Percentiles rank a stretch among this genome's conserved stretches.
phyloP scores from a whole-genome alignment of 2,329 filamentous ascomycete species.

The Malbranchea cinnamomea region DNA sequence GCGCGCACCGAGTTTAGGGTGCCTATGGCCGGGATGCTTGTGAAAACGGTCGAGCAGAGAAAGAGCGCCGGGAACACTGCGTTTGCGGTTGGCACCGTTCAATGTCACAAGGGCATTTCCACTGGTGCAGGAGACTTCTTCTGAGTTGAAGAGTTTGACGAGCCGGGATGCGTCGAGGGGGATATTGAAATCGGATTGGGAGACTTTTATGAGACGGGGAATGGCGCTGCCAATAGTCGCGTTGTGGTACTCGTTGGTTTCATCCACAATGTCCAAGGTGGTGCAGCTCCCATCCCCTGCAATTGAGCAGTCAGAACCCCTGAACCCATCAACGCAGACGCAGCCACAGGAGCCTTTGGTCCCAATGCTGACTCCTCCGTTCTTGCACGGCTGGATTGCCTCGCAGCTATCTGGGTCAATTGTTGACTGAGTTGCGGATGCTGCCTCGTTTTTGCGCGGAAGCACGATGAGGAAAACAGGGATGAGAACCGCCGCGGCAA shows the following conservation, averaged over 20 bases:
- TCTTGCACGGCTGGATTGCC: constrained; percentile 50
- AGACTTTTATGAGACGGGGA: constrained; percentile 53
- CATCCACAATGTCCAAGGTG: constrained; percentile 30
- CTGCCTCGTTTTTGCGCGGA: constrained; percentile 31
- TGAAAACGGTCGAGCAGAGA: neutral
- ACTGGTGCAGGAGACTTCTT: constrained; percentile 62
- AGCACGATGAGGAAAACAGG: constrained; percentile 52
- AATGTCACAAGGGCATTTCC: constrained; percentile 86
- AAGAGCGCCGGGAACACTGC: constrained; percentile 4
- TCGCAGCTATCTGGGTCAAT: constrained; percentile 36
- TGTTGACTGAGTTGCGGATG: constrained; percentile 14
- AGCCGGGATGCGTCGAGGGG: constrained; percentile 56
- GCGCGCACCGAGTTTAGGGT: neutral
- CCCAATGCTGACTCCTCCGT: constrained; percentile 65
- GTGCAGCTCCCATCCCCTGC: constrained; percentile 39
- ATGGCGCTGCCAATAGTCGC: constrained; percentile 72
- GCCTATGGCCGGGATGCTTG: constrained; percentile 4
- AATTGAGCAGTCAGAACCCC: constrained; percentile 43
- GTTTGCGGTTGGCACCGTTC: constrained; percentile 36
- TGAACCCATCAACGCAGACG: constrained; percentile 80
- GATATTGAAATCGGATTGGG: constrained; percentile 57
- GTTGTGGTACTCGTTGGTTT: constrained; percentile 35
- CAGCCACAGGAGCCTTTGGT: constrained; percentile 60
- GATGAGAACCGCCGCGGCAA: constrained; percentile 69
- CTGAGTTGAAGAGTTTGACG: constrained; percentile 59